phyloP scores from a whole-genome alignment of 1,284 basidiomycete species.

The Xerocomus nothofagi region DNA sequence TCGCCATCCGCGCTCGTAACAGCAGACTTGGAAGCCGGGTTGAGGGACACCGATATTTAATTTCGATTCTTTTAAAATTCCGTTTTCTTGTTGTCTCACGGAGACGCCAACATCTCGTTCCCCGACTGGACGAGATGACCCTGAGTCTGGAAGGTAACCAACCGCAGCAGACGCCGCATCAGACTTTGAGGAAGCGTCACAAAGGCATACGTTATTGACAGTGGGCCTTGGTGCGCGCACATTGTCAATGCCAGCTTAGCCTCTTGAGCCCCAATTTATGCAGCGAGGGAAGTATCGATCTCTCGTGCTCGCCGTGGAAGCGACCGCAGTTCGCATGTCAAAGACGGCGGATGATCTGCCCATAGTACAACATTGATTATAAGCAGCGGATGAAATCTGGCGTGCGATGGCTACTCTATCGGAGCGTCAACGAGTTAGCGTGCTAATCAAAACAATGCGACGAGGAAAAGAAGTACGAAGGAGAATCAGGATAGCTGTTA shows the following conservation, averaged over 20 bases:
- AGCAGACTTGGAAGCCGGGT: background rate
- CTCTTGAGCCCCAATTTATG: constrained; percentile 4
- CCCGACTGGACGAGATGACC: background rate
- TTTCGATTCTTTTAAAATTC: too few relatives aligned
- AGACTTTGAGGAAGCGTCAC: constrained; percentile 5
- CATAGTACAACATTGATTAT: constrained; percentile 12
- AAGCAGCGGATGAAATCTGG: constrained; percentile 8
- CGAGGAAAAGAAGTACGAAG: constrained; percentile 3
- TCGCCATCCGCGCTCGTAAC: background rate
- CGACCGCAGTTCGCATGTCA: background rate
- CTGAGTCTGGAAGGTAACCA: too few relatives aligned
- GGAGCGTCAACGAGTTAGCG: constrained; percentile 1
- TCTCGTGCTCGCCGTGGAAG: background rate
- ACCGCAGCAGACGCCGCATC: constrained; percentile 12
- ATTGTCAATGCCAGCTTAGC: background rate
- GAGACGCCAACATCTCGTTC: background rate
- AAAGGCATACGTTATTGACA: constrained; percentile 4
- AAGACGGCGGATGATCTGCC: constrained; percentile 3
- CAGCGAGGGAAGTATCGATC: background rate
- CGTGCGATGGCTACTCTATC: constrained; percentile 7
- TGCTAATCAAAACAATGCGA: constrained; percentile 20
- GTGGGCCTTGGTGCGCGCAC: background rate
- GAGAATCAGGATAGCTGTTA: constrained; percentile 8
- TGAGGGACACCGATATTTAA: background rate
- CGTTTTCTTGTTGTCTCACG: too few relatives aligned